Conservation (phyloP, 805 yeast species). For the Wickerhamiella siamensis region DNA sequence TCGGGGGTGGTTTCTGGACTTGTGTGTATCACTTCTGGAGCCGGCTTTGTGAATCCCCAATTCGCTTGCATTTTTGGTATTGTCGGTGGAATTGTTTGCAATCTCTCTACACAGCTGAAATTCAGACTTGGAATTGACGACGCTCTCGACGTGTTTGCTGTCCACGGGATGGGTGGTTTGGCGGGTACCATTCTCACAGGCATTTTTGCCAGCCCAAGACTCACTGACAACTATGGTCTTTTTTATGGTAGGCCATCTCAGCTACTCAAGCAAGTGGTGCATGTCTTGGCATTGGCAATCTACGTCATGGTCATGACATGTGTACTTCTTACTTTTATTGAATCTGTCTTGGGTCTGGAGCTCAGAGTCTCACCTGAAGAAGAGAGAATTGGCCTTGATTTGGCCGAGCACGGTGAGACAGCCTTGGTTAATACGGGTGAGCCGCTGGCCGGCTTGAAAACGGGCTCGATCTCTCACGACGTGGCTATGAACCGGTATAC, state of each 20-base stretch:
- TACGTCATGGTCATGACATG: conserved; percentile 70
- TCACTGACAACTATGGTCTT: conserved; percentile 64
- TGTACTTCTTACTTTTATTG: conserved; percentile 48
- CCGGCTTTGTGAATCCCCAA: conserved; percentile 85
- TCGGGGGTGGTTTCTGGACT: conserved; percentile 89
- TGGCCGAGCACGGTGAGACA: conserved; percentile 81
- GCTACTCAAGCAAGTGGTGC: conserved; percentile 81
- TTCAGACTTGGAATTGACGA: conserved; percentile 65
- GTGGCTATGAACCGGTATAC: conserved; percentile 5
- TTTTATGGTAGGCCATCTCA: conserved; percentile 68
- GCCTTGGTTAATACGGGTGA: conserved; percentile 26
- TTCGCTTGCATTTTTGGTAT: conserved; percentile 63
- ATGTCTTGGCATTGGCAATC: conserved; percentile 47
- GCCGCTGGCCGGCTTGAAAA: background rate
- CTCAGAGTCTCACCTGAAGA: conserved; percentile 75
- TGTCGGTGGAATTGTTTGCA: conserved; percentile 61
- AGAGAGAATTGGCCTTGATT: conserved; percentile 79
- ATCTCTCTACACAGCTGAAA: conserved; percentile 75
- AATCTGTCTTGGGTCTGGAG: conserved; percentile 66
- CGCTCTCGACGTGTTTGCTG: conserved; percentile 86
- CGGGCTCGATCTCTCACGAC: conserved; percentile 4
- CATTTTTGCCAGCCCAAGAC: conserved; percentile 77
- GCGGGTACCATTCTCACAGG: conserved; percentile 58
- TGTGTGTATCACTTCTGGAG: conserved; percentile 93
- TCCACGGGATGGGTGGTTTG: conserved; percentile 33